Base-by-base conservation (phyloP, 2,329 filamentous ascomycete genomes). In the Fusarium sp. region DNA sequence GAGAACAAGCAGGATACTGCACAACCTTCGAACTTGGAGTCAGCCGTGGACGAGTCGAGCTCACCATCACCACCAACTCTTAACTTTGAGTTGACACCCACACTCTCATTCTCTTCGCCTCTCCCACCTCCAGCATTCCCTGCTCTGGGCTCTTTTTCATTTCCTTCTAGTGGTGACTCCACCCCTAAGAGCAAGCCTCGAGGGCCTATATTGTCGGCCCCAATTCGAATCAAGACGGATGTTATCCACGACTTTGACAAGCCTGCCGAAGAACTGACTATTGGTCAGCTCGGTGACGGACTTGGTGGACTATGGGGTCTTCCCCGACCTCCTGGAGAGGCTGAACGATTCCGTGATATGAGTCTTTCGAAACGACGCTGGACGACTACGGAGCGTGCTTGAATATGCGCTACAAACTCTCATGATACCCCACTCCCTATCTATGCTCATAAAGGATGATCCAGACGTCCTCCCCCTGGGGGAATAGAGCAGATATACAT, bases 291-390 rank as follows among this genome's bases (percentile, higher is more conserved):
- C 39, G 85, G 80, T 16, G 84, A 76, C 61, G 84, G 80, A 2
- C 70, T 78, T 27, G 85, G 81, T 69, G 87, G 87, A 20, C 83
- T 85, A 3, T 87, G 85, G 86, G 85, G 84, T 5, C 75, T 83
- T 11, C 85, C 86, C 4, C 80, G 81, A 60, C 84, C 86, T 22
- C 82, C 85, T 16, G 85, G 82, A 9, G 83, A 86, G 48, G 85
- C 84, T 1, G 88, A 89, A 63, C 82, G 81, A 33, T 80, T 84
- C 33, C 82, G 86, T 8, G 88, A 90, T 66, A 67, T 84, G 65
- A 85, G 83, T 37, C 82, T 84, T 22, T 82, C 84, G 2, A 90
- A 90, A 80, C 81, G 88, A 61, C 83, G 88, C 27, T 91, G 89
- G 89, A 89, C 88, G 24, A 85, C 90, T 6, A 89, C 85, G 54